Percentiles rank a stretch among this genome's conserved stretches.
These are phyloP conservation scores for Nothophytophthora sp. DNA, from an alignment of 352 stramenopile species.

Conservation along the genomic window DNA sequence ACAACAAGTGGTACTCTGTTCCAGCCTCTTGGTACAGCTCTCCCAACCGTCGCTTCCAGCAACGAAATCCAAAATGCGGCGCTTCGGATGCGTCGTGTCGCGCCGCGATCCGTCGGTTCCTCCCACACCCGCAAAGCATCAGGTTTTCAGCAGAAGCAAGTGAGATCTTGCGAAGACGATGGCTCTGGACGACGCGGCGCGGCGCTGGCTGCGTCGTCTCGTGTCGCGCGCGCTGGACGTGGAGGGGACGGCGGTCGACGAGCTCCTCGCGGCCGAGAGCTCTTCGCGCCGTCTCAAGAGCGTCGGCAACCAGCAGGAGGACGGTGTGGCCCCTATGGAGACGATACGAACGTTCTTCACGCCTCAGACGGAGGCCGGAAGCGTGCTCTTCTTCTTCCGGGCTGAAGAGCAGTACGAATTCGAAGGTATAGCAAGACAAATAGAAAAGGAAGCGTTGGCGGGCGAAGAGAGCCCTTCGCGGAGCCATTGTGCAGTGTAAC, in stretches of 20 bases:
- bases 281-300: conserved; percentile 26
- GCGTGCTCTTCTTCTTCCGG: conserved; percentile 78
- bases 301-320: conserved; percentile 36
- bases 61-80: too few species aligned
- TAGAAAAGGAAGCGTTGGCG: not conserved
- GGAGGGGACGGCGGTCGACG: conserved; percentile 56
- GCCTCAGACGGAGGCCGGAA: conserved; percentile 51
- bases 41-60: too few species aligned
- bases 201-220: conserved; percentile 66
- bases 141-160: too few species aligned
- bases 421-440: conserved; percentile 34
- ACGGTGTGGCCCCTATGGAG: conserved; percentile 22
- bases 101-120: too few species aligned
- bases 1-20: too few species aligned
- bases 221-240: conserved; percentile 63
- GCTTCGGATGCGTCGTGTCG: too few species aligned
- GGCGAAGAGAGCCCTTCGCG: not conserved
- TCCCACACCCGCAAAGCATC: too few species aligned
- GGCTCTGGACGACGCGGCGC: conserved; percentile 51
- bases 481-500: not conserved
- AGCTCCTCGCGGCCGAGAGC: conserved; percentile 39
- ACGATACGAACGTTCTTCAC: conserved; percentile 64
- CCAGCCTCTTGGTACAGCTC: too few species aligned
- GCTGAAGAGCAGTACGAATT: conserved; percentile 67
- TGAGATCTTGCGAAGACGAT: conserved; percentile 2